Base-by-base conservation (phyloP, 345 rosid genomes). In the Populus simonii region DNA sequence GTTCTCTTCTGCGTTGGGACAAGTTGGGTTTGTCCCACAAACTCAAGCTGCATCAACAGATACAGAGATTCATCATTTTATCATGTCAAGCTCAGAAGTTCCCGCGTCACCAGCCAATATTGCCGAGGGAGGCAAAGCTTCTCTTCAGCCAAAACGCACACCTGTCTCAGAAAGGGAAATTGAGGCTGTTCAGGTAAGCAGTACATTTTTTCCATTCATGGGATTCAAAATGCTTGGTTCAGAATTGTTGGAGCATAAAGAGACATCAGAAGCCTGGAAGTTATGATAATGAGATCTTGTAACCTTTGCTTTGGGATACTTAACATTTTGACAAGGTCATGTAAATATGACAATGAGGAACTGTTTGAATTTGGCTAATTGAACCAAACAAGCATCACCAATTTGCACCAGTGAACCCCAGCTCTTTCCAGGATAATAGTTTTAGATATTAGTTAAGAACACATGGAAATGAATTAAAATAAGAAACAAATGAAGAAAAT, bases 81-180 rank as follows among this genome's bases (percentile, higher is more conserved):
- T 76, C 47, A 53, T 68, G 80, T 77, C 81, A 61, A 85, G 84
- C 12, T 89, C 94, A 0, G 97, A 90, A 71, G 90, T 92, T 35
- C 97, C 91, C 36, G 87, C 90, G 41, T 78, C 90, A 25, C 91
- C 91, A 1, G 80, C 73, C 33, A 83, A 90, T 83, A 78, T 76
- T 73, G 91, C 89, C 36, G 87, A 78, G 66, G 94, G 94, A 76
- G 97, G 94, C 65, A 84, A 86, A 81, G 97, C 97, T 84, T 89
- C 97, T 36, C 93, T 92, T 71, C 93, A 92, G 91, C 93, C 97
- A 4, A 87, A 86, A 74, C 94, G 97, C 7, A 92, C 93, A 5
- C 94, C 94, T 36, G 90, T 92, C 76, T 79, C 93, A 2, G 89
- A 88, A 62, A 87, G 80, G 76, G 94, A 92, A 84, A 92, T 89